phyloP scores from a whole-genome alignment of 1,284 basidiomycete genomes.

The Tylopilus sp. region DNA sequence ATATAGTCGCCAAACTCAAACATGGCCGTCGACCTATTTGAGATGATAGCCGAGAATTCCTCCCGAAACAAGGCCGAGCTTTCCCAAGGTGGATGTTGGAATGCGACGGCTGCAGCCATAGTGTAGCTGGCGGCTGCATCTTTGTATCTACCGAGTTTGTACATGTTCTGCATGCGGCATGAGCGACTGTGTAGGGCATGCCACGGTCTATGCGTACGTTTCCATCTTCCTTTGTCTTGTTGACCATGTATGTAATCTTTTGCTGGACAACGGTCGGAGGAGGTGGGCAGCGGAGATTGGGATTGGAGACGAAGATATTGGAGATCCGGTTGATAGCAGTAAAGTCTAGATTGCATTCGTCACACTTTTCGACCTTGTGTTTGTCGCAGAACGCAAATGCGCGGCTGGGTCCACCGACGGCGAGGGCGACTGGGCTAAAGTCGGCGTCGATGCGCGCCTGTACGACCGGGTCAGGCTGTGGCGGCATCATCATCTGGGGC shows the following conservation, averaged over 20 bases:
- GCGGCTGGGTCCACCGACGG: conserved; percentile 49
- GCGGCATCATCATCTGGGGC: conserved; percentile 36
- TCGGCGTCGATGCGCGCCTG: conserved; percentile 72
- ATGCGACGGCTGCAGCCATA: conserved; percentile 76
- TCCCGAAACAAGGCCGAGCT: conserved; percentile 76
- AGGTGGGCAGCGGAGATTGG: conserved; percentile 73
- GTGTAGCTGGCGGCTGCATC: conserved; percentile 82
- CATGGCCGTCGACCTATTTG: conserved; percentile 88
- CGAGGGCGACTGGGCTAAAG: conserved; percentile 57
- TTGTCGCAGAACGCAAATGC: conserved; percentile 51
- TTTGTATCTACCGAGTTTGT: conserved; percentile 70
- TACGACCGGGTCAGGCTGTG: conserved; percentile 59
- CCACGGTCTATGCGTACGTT: conserved; percentile 52
- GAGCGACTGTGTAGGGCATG: conserved; percentile 3
- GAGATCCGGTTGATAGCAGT: conserved; percentile 66
- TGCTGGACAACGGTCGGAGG: conserved; percentile 74
- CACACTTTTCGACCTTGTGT: conserved; percentile 69
- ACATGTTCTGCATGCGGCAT: conserved; percentile 52
- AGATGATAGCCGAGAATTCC: conserved; percentile 83
- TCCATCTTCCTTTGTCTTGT: conserved; percentile 81
- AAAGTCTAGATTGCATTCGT: conserved; percentile 68
- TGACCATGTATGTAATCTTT: conserved; percentile 69
- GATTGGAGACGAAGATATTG: conserved; percentile 63
- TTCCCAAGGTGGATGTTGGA: conserved; percentile 89
- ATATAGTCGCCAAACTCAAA: conserved; percentile 73